These are phyloP conservation scores for Isabelozyma heimii DNA, from an alignment of 805 yeast species.

Conservation along the genomic window DNA sequence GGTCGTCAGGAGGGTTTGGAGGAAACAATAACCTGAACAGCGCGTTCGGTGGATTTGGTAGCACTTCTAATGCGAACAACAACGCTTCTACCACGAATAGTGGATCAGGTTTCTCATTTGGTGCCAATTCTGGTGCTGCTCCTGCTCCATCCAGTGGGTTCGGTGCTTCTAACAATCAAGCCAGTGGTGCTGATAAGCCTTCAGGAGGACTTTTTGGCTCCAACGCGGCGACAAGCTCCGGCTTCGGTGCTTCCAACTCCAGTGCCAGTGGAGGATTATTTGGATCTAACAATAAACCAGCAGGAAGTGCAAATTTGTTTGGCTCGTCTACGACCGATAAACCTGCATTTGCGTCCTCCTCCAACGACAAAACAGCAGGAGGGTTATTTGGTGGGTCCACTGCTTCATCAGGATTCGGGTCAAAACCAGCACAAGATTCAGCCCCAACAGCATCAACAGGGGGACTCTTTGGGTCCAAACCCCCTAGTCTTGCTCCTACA, in stretches of 20 bases:
- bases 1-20: conserved; percentile 2
- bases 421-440: neutral
- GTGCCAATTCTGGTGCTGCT: conserved; percentile 1
- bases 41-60: conserved; percentile 1
- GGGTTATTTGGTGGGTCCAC: conserved; percentile 4
- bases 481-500: conserved; percentile 2
- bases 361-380: conserved; percentile 2
- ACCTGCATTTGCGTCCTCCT: conserved; percentile 5
- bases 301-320: conserved; percentile 9
- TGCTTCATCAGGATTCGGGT: conserved; percentile 6
- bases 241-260: neutral
- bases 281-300: conserved; percentile 3
- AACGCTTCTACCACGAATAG: conserved; percentile 1
- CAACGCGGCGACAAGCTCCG: neutral
- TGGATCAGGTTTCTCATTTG: conserved; percentile 2
- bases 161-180: neutral
- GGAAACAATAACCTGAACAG: conserved; percentile 1
- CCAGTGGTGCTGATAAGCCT: neutral
- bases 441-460: conserved; percentile 3
- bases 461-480: conserved; percentile 10
- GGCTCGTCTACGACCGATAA: conserved; percentile 5
- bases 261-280: neutral
- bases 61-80: conserved; percentile 1
- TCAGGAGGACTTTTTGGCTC: conserved; percentile 7
- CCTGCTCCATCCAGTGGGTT: neutral